Conservation (phyloP, 192 early-diverging fungal genomes). For the Coemansia interrupta region DNA sequence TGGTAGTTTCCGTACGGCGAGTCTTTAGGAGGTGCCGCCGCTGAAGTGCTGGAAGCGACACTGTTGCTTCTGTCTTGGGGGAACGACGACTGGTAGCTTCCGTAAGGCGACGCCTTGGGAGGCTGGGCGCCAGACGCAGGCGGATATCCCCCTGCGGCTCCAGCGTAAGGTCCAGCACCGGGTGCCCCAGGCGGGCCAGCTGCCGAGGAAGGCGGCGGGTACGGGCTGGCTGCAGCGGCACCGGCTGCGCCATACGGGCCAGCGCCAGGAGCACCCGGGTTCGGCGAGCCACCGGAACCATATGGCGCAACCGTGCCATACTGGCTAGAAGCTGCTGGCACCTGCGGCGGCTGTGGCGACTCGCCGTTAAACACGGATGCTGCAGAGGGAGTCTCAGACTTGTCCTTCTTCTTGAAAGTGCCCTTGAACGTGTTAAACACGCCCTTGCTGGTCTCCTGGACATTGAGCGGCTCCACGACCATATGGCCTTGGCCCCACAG, state of each 20-base stretch:
- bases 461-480: conserved; percentile 23
- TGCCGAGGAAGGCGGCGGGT: too few relatives aligned
- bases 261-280: neutral
- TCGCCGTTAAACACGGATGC: conserved; percentile 20
- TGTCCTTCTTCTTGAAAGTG: conserved; percentile 50
- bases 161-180: too few relatives aligned
- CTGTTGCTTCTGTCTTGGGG: neutral
- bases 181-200: too few relatives aligned
- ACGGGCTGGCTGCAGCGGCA: too few relatives aligned
- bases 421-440: conserved; percentile 41
- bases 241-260: neutral
- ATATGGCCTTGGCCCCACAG: conserved; percentile 37
- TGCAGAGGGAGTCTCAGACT: conserved; percentile 18
- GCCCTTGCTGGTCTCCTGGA: conserved; percentile 24
- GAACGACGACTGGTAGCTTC: conserved; percentile 14
- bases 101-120: conserved; percentile 15
- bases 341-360: neutral
- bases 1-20: conserved; percentile 22
- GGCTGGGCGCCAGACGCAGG: too few relatives aligned
- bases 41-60: neutral
- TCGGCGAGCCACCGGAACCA: neutral
- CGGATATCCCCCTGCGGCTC: too few relatives aligned
- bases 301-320: conserved; percentile 2
- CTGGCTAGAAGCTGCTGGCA: neutral
- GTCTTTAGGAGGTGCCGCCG: neutral